These are phyloP conservation scores for Dioscorea alata DNA, from an alignment of 106 monocot genomes.

Conservation along the genomic window DNA sequence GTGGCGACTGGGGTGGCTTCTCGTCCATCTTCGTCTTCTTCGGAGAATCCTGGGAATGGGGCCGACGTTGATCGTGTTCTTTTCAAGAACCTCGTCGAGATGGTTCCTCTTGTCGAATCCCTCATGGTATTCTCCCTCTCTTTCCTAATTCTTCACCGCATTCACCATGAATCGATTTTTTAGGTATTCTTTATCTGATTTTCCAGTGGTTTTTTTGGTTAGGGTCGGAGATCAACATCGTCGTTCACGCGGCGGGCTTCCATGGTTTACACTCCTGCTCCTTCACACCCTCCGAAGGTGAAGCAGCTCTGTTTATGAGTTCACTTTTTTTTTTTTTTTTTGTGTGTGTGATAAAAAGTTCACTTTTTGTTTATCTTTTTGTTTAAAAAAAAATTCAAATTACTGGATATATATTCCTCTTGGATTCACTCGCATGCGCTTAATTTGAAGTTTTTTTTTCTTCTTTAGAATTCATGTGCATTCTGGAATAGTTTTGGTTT, in stretches of 20 bases:
- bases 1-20: background rate
- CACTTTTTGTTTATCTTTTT: background rate
- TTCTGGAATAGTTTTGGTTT: too few species aligned
- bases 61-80: constrained; percentile 71
- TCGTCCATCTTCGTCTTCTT: constrained; percentile 3
- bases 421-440: too few species aligned
- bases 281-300: constrained; percentile 49
- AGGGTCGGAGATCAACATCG: constrained; percentile 57
- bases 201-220: constrained; percentile 1
- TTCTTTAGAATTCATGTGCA: too few species aligned
- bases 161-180: background rate
- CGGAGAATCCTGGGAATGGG: constrained; percentile 9
- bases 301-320: background rate
- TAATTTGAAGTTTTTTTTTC: too few species aligned
- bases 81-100: constrained; percentile 89
- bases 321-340: background rate
- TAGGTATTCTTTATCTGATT: background rate
- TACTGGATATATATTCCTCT: too few species aligned
- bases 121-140: constrained; percentile 53
- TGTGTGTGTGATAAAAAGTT: too few species aligned
- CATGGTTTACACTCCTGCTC: constrained; percentile 67
- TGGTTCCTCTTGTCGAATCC: constrained; percentile 92
- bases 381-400: too few species aligned
- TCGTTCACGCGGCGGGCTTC: constrained; percentile 68
- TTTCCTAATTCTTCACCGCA: background rate